Percentiles rank a stretch among this genome's conserved stretches.
phyloP scores from a whole-genome alignment of 2,329 filamentous ascomycete genomes.

The Pseudogymnoascus sp. region DNA sequence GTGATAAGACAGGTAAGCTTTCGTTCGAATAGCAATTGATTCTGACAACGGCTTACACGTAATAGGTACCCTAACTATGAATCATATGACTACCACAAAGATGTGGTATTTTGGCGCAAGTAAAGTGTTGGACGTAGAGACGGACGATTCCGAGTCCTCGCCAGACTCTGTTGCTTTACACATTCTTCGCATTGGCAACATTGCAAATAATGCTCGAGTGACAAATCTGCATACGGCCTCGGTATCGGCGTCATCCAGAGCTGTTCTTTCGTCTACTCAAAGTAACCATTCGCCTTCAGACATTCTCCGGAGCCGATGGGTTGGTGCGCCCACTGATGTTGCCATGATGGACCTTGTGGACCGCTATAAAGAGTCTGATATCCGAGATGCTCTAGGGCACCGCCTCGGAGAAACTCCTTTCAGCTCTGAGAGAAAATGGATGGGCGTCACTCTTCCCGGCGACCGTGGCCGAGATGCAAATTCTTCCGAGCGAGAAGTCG shows the following conservation, averaged over 20 bases:
- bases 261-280: constrained; percentile 79
- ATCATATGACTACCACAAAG: constrained; percentile 96
- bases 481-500: constrained; percentile 61
- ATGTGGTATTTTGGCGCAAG: constrained; percentile 85
- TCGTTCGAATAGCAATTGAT: neutral
- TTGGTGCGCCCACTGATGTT: constrained; percentile 93
- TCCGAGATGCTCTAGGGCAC: constrained; percentile 75
- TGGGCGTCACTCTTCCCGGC: constrained; percentile 72
- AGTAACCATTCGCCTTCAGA: constrained; percentile 52
- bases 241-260: constrained; percentile 63
- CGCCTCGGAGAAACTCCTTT: constrained; percentile 85
- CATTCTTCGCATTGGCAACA: constrained; percentile 86
- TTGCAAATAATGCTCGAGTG: constrained; percentile 88
- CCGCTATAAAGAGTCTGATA: constrained; percentile 82
- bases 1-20: constrained; percentile 77
- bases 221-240: constrained; percentile 64
- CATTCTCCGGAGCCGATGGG: constrained; percentile 74
- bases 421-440: constrained; percentile 97
- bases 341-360: constrained; percentile 94
- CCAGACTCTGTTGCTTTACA: constrained; percentile 69
- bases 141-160: constrained; percentile 47
- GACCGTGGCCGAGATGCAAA: constrained; percentile 33
- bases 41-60: constrained; percentile 18
- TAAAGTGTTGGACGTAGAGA: constrained; percentile 39
- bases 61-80: constrained; percentile 80